Base-by-base conservation (phyloP, 352 stramenopile species). In the Phytophthora foliorum region DNA sequence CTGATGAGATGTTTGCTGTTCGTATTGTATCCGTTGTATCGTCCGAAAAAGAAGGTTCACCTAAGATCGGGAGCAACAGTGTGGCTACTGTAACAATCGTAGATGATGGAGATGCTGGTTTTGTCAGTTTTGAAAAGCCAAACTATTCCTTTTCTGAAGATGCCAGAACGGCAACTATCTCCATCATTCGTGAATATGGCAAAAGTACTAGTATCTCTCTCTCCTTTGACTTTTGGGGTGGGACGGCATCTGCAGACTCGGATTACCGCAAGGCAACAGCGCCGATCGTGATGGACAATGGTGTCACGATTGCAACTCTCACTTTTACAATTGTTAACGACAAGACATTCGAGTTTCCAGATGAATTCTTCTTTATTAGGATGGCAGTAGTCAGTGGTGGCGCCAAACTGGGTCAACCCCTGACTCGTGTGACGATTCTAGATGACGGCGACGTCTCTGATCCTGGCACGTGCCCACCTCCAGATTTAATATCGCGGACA, bases 251-350 rank as follows among this genome's bases (percentile, higher is more conserved):
- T 1, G 31, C 62, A 11, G 81, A 91, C 19, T 55, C 54, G 2
- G 74, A 93, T 42, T 92, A 88, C 58, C 76, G 83, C 2, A 69
- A 77, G 4, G 50, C 68, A 0, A 42, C 56, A 6, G 52, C 65
- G 2, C 56, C 44, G 1, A 27, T 91, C 9, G 25, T 65, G 0
- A 81, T 93, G 70, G 80, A 77, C 4, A 63, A 78, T n/a, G 67
- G 68, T 2, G 48, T 84, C n/a, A 81, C 65, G 11, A 62, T 27
- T 7, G 63, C 80, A 0, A 72, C 70, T 0, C 36, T 90, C 0
- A 77, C 72, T 9, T 70, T 90, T 13, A 62, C 72, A 3, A 91
- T 93, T 34, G 75, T 90, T 16, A 91, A 91, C 38, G 83, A 91
- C 57, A 74, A 76, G 7, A 57, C 80, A 10, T 90, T 72, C 32